A percentile compares a stretch with the other conserved stretches of the same genome.
Evolutionary conservation across 2,329 filamentous ascomycete species (phyloP).

Genomic region (Penicillium sp.): DNA sequence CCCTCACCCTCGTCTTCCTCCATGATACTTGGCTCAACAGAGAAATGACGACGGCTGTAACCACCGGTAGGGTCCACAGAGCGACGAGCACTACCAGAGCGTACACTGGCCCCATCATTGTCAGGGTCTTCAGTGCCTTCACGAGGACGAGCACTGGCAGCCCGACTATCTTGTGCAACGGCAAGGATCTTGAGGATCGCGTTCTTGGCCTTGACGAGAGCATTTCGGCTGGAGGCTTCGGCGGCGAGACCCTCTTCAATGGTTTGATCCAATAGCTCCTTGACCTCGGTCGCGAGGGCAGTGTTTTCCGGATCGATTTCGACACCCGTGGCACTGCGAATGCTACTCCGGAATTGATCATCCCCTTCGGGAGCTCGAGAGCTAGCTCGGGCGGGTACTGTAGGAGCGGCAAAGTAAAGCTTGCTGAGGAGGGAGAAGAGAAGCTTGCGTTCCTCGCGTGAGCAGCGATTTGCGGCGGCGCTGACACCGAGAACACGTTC

Average conservation of each 20-base stretch:
- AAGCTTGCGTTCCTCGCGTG: constrained; percentile 78
- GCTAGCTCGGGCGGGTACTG: constrained; percentile 42
- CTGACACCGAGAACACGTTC: constrained; percentile 63
- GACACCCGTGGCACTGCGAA: constrained; percentile 48
- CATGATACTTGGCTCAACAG: constrained; percentile 39
- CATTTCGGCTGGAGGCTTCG: constrained; percentile 45
- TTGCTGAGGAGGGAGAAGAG: constrained; percentile 77
- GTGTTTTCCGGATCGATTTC: constrained; percentile 52
- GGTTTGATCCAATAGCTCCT: constrained; percentile 58
- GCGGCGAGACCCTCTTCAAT: constrained; percentile 47
- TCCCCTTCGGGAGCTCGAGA: constrained; percentile 56
- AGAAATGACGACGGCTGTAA: constrained; percentile 27
- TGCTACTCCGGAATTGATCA: constrained; percentile 55
- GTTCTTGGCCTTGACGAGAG: constrained; percentile 48
- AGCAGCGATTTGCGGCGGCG: constrained; percentile 33
- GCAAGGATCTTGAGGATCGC: constrained; percentile 42
- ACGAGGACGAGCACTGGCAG: constrained; percentile 32
- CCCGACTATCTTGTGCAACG: constrained; percentile 49
- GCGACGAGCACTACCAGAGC: constrained; percentile 30
- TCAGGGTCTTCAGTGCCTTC: constrained; percentile 34
- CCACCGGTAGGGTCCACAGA: constrained; percentile 30
- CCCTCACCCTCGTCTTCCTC: constrained; percentile 37
- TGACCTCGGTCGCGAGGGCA: constrained; percentile 53
- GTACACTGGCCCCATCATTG: constrained; percentile 32
- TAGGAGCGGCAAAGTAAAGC: constrained; percentile 70